Percentiles rank a stretch among this genome's conserved stretches.
Conservation (phyloP, 495 filamentous ascomycete genomes). For the Trichocladium antarcticum region DNA sequence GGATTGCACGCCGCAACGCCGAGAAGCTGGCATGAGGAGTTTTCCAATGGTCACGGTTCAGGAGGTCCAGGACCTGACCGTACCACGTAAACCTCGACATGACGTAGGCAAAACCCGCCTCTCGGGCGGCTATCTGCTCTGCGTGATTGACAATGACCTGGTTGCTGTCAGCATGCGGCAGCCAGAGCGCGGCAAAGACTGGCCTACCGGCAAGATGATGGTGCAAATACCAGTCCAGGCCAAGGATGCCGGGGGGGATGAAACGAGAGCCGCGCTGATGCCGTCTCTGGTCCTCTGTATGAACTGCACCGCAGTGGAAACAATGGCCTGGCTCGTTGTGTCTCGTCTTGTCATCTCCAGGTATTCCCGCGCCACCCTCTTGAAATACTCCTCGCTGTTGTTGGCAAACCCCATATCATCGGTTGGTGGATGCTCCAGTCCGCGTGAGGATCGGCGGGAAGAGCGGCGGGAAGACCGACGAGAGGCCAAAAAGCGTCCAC, state of each 20-base stretch:
- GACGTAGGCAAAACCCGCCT: conserved; percentile 17
- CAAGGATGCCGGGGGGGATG: conserved; percentile 9
- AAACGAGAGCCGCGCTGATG: conserved; percentile 1
- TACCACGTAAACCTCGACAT: conserved; percentile 20
- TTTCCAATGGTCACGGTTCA: conserved; percentile 16
- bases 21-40: conserved; percentile 11
- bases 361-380: conserved; percentile 8
- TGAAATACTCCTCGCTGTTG: conserved; percentile 3
- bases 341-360: conserved; percentile 1
- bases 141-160: conserved; percentile 18
- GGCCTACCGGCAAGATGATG: conserved; percentile 13
- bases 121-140: conserved; percentile 13
- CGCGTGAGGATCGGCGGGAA: not conserved
- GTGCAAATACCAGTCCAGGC: conserved; percentile 17
- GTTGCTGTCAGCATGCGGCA: not conserved
- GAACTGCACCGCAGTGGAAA: conserved; percentile 14
- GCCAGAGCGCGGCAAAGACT: not conserved
- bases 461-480: not conserved
- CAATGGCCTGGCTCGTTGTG: conserved; percentile 2
- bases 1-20: conserved; percentile 1
- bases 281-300: conserved; percentile 10
- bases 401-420: not conserved
- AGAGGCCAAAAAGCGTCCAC: not conserved
- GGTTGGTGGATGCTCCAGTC: not conserved
- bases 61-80: conserved; percentile 13